phyloP scores from a whole-genome alignment of 106 monocot species.

The Dioscorea zingiberensis region DNA sequence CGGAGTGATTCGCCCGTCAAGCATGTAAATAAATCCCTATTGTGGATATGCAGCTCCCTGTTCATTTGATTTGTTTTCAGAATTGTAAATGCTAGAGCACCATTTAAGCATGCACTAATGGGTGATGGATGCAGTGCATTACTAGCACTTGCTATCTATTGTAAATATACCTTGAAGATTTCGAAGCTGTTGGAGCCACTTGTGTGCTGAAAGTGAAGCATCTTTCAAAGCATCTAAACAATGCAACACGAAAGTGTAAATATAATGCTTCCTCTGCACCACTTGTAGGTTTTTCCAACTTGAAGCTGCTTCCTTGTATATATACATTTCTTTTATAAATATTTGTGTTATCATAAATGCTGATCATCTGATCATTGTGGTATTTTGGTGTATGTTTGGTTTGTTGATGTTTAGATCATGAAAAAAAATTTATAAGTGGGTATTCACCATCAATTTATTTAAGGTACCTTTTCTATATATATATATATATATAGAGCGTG shows the following conservation, averaged over 20 bases:
- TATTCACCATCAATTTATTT: too few species aligned
- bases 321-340: too few species aligned
- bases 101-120: not conserved
- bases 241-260: not conserved
- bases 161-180: not conserved
- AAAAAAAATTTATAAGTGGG: too few species aligned
- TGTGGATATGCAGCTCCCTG: not conserved
- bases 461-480: too few species aligned
- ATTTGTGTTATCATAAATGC: too few species aligned
- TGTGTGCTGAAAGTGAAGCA: not conserved
- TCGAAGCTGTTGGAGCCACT: too few species aligned
- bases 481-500: too few species aligned
- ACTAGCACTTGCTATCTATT: not conserved
- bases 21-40: not conserved
- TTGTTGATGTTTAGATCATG: too few species aligned
- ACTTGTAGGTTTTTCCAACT: not conserved
- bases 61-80: not conserved
- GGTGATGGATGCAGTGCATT: not conserved
- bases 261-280: not conserved
- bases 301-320: too few species aligned
- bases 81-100: not conserved
- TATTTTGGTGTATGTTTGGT: too few species aligned
- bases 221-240: not conserved
- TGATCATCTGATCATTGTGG: too few species aligned
- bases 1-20: slow-evolving; percentile 27